phyloP scores from a whole-genome alignment of 129 eudicot genomes.

The Glebionis coronaria region DNA sequence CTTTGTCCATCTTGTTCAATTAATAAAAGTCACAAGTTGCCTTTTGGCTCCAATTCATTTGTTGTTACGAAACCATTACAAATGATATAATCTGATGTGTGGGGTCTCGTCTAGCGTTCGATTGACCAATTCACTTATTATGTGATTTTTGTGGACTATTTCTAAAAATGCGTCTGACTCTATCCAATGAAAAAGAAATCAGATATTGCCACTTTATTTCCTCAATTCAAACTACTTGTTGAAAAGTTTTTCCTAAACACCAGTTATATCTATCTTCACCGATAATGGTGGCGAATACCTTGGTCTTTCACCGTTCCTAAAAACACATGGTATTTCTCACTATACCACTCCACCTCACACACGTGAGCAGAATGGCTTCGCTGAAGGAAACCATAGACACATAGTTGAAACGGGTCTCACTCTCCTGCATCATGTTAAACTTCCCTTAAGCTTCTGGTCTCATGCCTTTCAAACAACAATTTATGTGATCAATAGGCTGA shows the following conservation, averaged over 20 bases:
- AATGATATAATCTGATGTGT: background rate
- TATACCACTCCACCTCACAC: no score
- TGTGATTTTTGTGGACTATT: background rate
- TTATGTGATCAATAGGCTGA: no score
- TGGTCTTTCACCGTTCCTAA: no score
- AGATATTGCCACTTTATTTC: background rate
- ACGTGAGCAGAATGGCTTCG: no score
- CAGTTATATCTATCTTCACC: background rate
- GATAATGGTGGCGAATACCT: background rate
- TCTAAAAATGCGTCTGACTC: background rate
- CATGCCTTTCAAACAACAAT: no score
- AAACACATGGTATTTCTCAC: no score
- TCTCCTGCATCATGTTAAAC: no score
- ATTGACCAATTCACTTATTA: background rate
- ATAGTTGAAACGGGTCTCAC: no score
- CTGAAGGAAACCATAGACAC: no score
- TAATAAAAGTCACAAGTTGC: no score
- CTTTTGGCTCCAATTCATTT: background rate
- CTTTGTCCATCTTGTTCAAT: conserved; percentile 2
- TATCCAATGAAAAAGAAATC: background rate
- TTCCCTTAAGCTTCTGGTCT: no score
- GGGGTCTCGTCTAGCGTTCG: background rate
- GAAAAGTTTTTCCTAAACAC: background rate
- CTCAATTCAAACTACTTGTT: background rate
- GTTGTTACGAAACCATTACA: background rate